Conservation (phyloP, 495 filamentous ascomycete genomes). For the Glarea lozoyensis region DNA sequence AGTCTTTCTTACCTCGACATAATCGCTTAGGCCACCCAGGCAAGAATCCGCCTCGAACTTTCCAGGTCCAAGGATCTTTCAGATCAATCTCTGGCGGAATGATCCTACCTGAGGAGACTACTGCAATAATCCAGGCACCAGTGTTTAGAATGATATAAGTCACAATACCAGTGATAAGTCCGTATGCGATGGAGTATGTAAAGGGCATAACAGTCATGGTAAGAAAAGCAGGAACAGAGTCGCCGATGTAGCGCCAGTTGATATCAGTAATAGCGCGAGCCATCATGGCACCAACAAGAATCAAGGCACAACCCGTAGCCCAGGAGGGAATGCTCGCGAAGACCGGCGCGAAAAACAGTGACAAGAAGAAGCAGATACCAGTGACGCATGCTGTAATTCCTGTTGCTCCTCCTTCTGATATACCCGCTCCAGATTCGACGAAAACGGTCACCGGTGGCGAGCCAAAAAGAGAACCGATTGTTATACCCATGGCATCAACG, state of each 20-base stretch:
- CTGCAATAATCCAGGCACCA: conserved; percentile 54
- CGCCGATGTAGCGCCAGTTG: conserved; percentile 75
- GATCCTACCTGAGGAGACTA: conserved; percentile 54
- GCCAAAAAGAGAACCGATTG: conserved; percentile 68
- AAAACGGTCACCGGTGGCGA: conserved; percentile 72
- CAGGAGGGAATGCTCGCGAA: conserved; percentile 78
- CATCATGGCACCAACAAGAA: conserved; percentile 79
- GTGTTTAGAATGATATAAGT: conserved; percentile 64
- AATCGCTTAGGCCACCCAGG: conserved; percentile 59
- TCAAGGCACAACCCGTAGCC: conserved; percentile 75
- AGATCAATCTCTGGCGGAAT: conserved; percentile 62
- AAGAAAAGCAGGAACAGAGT: conserved; percentile 71
- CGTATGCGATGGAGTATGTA: conserved; percentile 71
- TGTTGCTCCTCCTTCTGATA: conserved; percentile 73
- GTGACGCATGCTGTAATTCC: conserved; percentile 72
- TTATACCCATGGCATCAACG: conserved; percentile 68
- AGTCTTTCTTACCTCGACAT: conserved; percentile 56
- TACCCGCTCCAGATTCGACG: conserved; percentile 75
- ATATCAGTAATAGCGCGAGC: conserved; percentile 63
- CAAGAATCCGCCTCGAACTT: conserved; percentile 55
- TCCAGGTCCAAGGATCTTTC: conserved; percentile 67
- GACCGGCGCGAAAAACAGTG: conserved; percentile 79
- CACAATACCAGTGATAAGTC: conserved; percentile 55
- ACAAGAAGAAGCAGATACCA: conserved; percentile 74
- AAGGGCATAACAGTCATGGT: conserved; percentile 82